Evolutionary conservation across 2,329 filamentous ascomycete species (phyloP), one percentile per base, ranked within the genome.

Genomic region (Ascochyta viciae-villosae): DNA sequence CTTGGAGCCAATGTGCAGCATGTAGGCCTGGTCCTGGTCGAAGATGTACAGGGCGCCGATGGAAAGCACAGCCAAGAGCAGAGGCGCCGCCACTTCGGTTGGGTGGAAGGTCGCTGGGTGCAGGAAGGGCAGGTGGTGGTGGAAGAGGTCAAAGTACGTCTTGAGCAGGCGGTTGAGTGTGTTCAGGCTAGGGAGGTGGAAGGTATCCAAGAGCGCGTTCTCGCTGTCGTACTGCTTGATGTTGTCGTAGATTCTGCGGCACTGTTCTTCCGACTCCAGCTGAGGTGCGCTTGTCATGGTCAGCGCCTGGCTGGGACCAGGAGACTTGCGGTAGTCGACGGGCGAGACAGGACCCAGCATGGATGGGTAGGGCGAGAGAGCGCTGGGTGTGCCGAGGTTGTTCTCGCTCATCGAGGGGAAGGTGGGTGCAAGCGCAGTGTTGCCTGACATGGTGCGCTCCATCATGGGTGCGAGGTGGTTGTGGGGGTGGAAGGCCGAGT

Each of bases 1-100:
- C 81, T 98, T 99, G 57, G 95, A 96, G 16, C 94, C 95, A 65
- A 98, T 96, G 78, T 99, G 95, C 22, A 97, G 86, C 84, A 96
- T 92, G 75, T 97, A 98, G 0, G 95, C 95, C 74, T 96, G 91
- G 67, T 98, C 94, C 73, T 96, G 92, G 72, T 98, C 94, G 74
- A 98, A 98, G 15, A 94, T 94, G 77, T 98, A 98, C 19, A 99
- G 81, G 9, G 95, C 94, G 68, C 95, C 95, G 60, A 99, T 97
- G 24, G 95, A 98, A 47, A 99, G 82, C 15, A 97, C 91, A 0
- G 93, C 92, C 39, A 98, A 84, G 29, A 99, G 81, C 8, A 99
- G 81, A 19, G 95, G 89, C 12, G 94, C 89, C 41, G 94, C 91
- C 4, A 90, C 86, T 64, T 89, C 83, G 4, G 89, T 89, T 3